A percentile compares a stretch with the other conserved stretches of the same genome.
phyloP scores from a whole-genome alignment of 2,329 filamentous ascomycete species.

The Epichloe brachyelytri region DNA sequence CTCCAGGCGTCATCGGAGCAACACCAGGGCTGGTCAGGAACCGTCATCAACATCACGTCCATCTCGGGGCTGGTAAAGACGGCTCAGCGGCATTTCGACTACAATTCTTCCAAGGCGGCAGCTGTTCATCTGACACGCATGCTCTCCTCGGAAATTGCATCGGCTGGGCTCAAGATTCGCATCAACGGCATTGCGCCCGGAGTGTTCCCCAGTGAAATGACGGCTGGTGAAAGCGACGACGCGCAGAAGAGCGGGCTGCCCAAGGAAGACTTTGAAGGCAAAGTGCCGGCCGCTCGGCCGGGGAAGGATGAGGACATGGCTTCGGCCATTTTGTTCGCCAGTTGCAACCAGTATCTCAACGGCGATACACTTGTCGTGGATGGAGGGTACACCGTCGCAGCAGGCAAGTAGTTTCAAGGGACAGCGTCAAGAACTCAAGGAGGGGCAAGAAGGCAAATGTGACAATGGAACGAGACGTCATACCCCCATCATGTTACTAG shows the following conservation, averaged over 20 bases:
- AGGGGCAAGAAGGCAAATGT: too few species aligned
- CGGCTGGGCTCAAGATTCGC: slow-evolving; percentile 49
- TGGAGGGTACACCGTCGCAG: slow-evolving; percentile 29
- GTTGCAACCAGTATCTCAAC: slow-evolving; percentile 30
- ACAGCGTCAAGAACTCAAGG: too few species aligned
- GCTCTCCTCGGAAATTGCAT: slow-evolving; percentile 47
- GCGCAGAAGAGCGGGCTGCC: slow-evolving; percentile 46
- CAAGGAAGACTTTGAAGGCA: slow-evolving; percentile 38
- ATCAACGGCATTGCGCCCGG: slow-evolving; percentile 63
- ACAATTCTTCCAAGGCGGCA: slow-evolving; percentile 52
- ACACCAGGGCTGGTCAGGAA: slow-evolving; percentile 36
- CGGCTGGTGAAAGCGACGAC: slow-evolving; percentile 33
- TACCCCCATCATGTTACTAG: neutral
- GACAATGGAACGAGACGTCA: neutral
- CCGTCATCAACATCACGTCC: slow-evolving; percentile 56
- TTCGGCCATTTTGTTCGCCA: slow-evolving; percentile 46
- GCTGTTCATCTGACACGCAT: slow-evolving; percentile 52
- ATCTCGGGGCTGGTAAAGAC: slow-evolving; percentile 53
- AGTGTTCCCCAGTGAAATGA: slow-evolving; percentile 61
- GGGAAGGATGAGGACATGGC: slow-evolving; percentile 61
- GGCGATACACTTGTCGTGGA: slow-evolving; percentile 31
- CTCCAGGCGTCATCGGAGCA: slow-evolving; percentile 37
- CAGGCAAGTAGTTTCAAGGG: slow-evolving; percentile 13
- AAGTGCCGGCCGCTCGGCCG: slow-evolving; percentile 53
- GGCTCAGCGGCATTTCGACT: slow-evolving; percentile 52